Evolutionary conservation across 1,284 basidiomycete species (phyloP).

Genomic region (Pterulicium gracile): DNA sequence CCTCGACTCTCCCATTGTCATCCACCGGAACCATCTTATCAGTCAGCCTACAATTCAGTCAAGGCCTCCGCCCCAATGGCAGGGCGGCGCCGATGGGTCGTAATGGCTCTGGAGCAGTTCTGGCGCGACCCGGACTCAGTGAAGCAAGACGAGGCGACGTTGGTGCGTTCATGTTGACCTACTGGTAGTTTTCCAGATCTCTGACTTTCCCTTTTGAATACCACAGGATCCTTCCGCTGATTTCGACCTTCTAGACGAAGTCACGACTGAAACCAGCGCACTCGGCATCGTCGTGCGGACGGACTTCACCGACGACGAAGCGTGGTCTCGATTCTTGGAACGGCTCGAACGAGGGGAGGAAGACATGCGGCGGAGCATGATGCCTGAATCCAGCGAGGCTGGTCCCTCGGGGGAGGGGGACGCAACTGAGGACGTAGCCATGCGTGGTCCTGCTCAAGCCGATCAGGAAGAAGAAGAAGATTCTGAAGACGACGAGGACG

Average conservation of each 20-base stretch:
- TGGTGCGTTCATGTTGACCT: background rate
- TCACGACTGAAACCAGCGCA: background rate
- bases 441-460: slow-evolving; percentile 9
- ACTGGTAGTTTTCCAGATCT: background rate
- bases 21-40: background rate
- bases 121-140: background rate
- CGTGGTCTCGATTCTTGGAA: slow-evolving; percentile 46
- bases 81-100: background rate
- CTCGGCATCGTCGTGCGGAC: slow-evolving; percentile 56
- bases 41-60: background rate
- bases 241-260: background rate
- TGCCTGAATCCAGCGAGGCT: slow-evolving; percentile 11
- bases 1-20: background rate
- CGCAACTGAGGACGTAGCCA: slow-evolving; percentile 11
- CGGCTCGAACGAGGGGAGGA: slow-evolving; percentile 41
- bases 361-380: slow-evolving; percentile 20
- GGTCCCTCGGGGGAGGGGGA: slow-evolving; percentile 16
- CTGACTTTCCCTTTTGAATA: background rate
- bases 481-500: slow-evolving; percentile 17
- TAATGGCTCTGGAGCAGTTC: background rate
- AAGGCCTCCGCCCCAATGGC: background rate
- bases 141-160: background rate
- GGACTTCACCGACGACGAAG: slow-evolving; percentile 52
- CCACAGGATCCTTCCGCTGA: background rate
- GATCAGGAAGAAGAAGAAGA: slow-evolving; percentile 16